Evolutionary conservation across 768 basidiomycete genomes (phyloP).

Genomic region (Holtermannia corniformis): DNA sequence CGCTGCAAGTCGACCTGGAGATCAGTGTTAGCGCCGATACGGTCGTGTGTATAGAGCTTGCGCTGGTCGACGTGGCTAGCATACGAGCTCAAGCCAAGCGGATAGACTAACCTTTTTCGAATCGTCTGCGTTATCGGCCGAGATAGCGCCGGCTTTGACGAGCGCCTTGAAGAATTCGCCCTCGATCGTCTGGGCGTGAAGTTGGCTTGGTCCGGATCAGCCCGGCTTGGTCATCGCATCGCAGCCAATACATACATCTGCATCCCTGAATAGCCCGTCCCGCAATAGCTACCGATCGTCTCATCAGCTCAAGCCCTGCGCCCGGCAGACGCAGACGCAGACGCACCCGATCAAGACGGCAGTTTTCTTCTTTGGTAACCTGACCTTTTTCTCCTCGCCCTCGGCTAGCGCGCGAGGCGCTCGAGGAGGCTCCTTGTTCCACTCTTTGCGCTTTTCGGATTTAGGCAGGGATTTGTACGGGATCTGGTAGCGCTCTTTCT

Average conservation of each 20-base stretch:
- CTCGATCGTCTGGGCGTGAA: conserved; percentile 72
- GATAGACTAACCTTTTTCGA: conserved; percentile 59
- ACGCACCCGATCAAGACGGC: conserved; percentile 78
- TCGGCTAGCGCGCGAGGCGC: background rate
- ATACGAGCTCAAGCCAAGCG: background rate
- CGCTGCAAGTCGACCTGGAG: conserved; percentile 70
- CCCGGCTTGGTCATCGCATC: conserved; percentile 5
- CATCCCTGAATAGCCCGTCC: conserved; percentile 87
- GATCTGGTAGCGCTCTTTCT: no score
- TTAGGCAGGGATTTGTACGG: no score
- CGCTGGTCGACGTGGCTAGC: background rate
- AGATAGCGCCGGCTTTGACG: conserved; percentile 84
- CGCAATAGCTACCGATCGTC: conserved; percentile 44
- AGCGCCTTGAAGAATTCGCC: conserved; percentile 78
- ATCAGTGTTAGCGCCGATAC: background rate
- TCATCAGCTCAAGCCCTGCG: no score
- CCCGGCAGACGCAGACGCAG: background rate
- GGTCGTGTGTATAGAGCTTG: background rate
- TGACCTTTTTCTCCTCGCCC: conserved; percentile 5
- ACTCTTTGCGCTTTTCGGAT: no score
- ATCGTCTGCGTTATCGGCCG: conserved; percentile 83
- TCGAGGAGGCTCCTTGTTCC: background rate
- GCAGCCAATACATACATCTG: conserved; percentile 63
- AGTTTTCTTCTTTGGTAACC: conserved; percentile 66
- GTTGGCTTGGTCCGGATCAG: no score